phyloP scores from a whole-genome alignment of 2,329 filamentous ascomycete genomes.

The Ophiobolus disseminans region DNA sequence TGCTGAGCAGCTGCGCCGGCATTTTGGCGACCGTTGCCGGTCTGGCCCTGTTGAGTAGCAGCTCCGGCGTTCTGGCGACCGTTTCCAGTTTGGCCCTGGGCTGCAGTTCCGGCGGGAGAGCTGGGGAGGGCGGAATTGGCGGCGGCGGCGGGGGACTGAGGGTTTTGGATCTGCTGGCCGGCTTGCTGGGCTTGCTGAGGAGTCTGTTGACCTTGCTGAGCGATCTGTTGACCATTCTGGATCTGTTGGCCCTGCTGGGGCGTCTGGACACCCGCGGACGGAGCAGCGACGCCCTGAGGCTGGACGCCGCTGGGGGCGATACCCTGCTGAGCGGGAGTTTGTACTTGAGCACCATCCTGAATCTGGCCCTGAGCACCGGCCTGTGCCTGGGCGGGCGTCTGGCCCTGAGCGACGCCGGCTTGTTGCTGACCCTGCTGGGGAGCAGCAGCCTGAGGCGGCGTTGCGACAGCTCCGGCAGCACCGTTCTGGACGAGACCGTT shows the following conservation, averaged over 20 bases:
- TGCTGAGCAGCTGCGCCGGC: neutral
- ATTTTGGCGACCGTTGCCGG: neutral
- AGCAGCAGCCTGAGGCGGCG: neutral
- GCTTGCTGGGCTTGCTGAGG: conserved; percentile 5
- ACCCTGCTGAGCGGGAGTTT: conserved; percentile 2
- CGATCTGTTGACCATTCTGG: too few species aligned
- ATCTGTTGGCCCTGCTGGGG: conserved; percentile 1
- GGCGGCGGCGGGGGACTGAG: neutral
- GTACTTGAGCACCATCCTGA: neutral
- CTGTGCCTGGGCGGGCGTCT: conserved; percentile 10
- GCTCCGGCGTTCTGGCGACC: neutral
- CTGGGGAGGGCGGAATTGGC: neutral
- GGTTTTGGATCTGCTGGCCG: conserved; percentile 2
- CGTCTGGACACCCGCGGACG: neutral
- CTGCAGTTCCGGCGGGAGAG: neutral
- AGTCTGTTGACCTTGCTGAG: conserved; percentile 7
- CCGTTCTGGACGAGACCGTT: conserved; percentile 36
- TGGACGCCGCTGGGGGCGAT: neutral
- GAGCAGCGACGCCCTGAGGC: neutral
- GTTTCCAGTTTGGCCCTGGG: conserved; percentile 3
- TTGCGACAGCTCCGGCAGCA: conserved; percentile 10
- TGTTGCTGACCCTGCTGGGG: conserved; percentile 8
- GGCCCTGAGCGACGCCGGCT: conserved; percentile 5
- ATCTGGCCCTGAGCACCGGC: too few species aligned
- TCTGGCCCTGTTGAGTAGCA: neutral